Evolutionary conservation across 495 filamentous ascomycete genomes (phyloP).

Genomic region (Penicillium parvum): DNA sequence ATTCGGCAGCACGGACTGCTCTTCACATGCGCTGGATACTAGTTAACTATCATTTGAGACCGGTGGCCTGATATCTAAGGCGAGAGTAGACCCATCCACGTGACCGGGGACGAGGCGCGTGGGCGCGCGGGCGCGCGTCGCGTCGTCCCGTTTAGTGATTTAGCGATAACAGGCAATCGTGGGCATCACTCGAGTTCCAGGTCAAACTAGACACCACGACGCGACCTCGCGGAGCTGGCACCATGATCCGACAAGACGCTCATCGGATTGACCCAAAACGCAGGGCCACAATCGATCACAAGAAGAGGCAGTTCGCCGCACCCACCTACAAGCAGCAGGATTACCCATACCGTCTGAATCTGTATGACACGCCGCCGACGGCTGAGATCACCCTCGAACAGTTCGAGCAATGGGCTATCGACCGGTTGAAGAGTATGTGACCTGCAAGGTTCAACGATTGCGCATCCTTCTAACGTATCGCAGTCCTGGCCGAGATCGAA

Average conservation of each 20-base stretch:
- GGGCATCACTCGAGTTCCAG: background rate
- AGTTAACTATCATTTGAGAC: too few relatives aligned
- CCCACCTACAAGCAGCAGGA: slow-evolving; percentile 65
- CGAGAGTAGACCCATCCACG: background rate
- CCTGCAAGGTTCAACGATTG: too few relatives aligned
- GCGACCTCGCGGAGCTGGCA: slow-evolving; percentile 15
- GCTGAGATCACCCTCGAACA: slow-evolving; percentile 94
- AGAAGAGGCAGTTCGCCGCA: slow-evolving; percentile 80
- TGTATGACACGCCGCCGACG: slow-evolving; percentile 84
- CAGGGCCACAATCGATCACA: slow-evolving; percentile 66
- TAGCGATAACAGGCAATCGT: slow-evolving; percentile 11
- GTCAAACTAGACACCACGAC: background rate
- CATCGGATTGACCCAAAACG: slow-evolving; percentile 78
- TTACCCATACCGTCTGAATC: slow-evolving; percentile 85
- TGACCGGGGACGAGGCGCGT: background rate
- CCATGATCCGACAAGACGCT: slow-evolving; percentile 69
- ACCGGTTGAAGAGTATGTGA: slow-evolving; percentile 67
- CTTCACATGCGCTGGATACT: slow-evolving; percentile 8
- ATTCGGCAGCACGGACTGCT: slow-evolving; percentile 6
- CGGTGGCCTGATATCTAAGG: slow-evolving; percentile 4
- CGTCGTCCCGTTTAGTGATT: slow-evolving; percentile 20
- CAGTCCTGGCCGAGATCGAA: slow-evolving; percentile 93
- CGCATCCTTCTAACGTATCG: slow-evolving; percentile 11
- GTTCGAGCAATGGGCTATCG: slow-evolving; percentile 99
- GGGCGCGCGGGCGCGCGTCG: slow-evolving; percentile 19